phyloP scores from a whole-genome alignment of 352 stramenopile genomes.

The Phytophthora pseudosyringae region DNA sequence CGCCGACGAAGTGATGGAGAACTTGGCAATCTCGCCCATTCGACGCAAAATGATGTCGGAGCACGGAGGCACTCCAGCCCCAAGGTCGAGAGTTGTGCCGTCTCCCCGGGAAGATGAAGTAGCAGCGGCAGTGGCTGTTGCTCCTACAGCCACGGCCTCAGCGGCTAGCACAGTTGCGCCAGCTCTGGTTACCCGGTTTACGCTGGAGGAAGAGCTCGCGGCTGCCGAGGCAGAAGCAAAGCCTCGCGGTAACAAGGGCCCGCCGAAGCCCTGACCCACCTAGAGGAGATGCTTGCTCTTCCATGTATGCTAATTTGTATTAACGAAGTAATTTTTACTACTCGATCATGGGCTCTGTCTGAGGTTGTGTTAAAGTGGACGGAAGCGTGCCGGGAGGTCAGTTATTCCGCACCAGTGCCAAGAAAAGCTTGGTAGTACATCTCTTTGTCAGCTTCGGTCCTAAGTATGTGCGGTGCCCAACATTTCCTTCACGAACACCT shows the following conservation, averaged over 20 bases:
- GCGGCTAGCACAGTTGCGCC: conserved; percentile 1
- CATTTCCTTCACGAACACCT: too few relatives aligned
- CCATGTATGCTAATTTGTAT: too few relatives aligned
- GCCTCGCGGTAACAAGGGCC: background rate
- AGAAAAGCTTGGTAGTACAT: too few relatives aligned
- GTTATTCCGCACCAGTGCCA: too few relatives aligned
- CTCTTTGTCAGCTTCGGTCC: too few relatives aligned
- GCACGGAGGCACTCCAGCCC: conserved; percentile 9
- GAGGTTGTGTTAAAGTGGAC: too few relatives aligned
- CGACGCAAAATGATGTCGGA: conserved; percentile 55
- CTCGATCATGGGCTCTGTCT: too few relatives aligned
- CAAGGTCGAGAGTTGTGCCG: conserved; percentile 22
- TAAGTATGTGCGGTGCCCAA: too few relatives aligned
- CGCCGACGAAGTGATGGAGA: conserved; percentile 7
- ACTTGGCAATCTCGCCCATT: conserved; percentile 44
- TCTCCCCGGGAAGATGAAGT: conserved; percentile 60
- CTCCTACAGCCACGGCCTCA: background rate
- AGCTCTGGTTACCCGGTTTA: conserved; percentile 14
- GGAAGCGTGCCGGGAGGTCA: too few relatives aligned
- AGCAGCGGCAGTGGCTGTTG: conserved; percentile 17
- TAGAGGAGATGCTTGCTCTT: background rate
- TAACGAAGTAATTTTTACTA: too few relatives aligned
- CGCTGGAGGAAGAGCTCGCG: conserved; percentile 29
- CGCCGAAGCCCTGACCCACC: background rate
- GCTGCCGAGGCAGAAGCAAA: conserved; percentile 21